Conservation (phyloP, 768 basidiomycete species). For the Naematelia aurantialba region DNA sequence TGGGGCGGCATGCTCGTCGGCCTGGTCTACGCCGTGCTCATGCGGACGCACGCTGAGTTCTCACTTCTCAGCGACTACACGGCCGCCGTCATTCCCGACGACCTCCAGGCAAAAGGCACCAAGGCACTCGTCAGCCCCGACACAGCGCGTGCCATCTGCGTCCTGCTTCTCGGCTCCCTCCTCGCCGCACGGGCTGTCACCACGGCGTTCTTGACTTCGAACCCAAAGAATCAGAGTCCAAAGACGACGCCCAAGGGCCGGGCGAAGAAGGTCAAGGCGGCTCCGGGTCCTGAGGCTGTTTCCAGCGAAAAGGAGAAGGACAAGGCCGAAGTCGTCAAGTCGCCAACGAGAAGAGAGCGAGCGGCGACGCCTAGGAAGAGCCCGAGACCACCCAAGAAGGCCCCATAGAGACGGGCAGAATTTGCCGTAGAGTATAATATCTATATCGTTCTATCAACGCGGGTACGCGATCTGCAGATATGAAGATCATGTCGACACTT, state of each 20-base stretch:
- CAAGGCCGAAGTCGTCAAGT: conserved; percentile 20
- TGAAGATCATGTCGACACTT: too few species aligned
- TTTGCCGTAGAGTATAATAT: neutral
- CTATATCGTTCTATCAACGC: too few species aligned
- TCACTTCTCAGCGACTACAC: conserved; percentile 8
- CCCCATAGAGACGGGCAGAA: conserved; percentile 6
- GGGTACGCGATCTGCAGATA: too few species aligned
- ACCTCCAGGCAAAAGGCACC: conserved; percentile 7
- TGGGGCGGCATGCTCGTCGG: conserved; percentile 28
- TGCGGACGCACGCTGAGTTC: conserved; percentile 10
- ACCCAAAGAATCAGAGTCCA: neutral
- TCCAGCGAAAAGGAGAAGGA: conserved; percentile 11
- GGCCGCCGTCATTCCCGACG: conserved; percentile 13
- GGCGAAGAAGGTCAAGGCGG: conserved; percentile 1
- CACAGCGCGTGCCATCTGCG: conserved; percentile 24
- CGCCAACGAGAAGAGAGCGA: conserved; percentile 13
- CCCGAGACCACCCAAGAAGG: conserved; percentile 9
- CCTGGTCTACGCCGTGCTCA: conserved; percentile 18
- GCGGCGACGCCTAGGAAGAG: conserved; percentile 24
- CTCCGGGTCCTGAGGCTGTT: neutral
- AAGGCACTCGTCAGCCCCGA: conserved; percentile 10
- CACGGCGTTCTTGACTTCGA: neutral
- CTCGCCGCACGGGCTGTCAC: conserved; percentile 21
- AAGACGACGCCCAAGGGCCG: neutral
- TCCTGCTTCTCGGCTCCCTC: conserved; percentile 23